Conservation (phyloP, 495 filamentous ascomycete species). For the Lepidopterella palustris region DNA sequence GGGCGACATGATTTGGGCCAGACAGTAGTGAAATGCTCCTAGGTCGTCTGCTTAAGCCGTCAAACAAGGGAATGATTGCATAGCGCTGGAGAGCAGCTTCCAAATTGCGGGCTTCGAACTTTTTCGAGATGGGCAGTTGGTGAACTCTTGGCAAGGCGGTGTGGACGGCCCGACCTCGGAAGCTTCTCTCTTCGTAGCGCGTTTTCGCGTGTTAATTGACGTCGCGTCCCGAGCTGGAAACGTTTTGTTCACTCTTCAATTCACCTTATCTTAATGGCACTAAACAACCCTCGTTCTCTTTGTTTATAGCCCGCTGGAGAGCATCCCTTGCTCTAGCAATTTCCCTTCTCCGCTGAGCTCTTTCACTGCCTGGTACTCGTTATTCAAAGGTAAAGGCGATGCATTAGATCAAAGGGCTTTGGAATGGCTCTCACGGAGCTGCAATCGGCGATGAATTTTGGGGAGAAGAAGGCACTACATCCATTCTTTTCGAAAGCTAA, state of each 20-base stretch:
- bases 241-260: not conserved
- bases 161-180: too few species aligned
- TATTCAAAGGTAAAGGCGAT: not conserved
- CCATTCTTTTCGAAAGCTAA: constrained; percentile 34
- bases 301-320: too few species aligned
- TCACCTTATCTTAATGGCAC: too few species aligned
- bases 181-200: not conserved
- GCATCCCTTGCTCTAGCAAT: too few species aligned
- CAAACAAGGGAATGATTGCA: constrained; percentile 4
- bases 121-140: constrained; percentile 12
- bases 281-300: too few species aligned
- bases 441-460: constrained; percentile 31
- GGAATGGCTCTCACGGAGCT: constrained; percentile 33
- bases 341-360: too few species aligned
- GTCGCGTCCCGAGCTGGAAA: not conserved
- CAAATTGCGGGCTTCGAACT: constrained; percentile 1
- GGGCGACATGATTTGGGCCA: constrained; percentile 27
- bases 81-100: not conserved
- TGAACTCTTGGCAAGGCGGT: constrained; percentile 1
- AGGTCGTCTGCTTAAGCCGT: constrained; percentile 22
- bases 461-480: constrained; percentile 29
- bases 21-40: not conserved
- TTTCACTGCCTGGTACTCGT: not conserved
- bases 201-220: not conserved
- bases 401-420: not conserved